Evolutionary conservation across 2,329 filamentous ascomycete genomes (phyloP), one percentile per base, ranked within the genome.

Genomic region (Verticillium tricorpus): DNA sequence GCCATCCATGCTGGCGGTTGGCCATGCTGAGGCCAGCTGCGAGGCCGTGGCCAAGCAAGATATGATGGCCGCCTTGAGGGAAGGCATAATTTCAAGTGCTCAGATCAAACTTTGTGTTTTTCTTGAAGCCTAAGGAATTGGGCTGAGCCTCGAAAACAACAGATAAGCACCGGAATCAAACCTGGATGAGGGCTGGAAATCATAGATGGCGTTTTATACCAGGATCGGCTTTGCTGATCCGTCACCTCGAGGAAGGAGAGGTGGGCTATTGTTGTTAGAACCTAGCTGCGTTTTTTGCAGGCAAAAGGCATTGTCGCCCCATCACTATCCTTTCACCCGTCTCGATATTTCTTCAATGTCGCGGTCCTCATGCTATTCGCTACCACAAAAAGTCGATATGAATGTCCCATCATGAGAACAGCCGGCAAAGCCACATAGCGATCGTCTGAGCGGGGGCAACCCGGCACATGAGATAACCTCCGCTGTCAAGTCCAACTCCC

Each of bases 1-100:
- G 17, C 63, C 54, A 1, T 61, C 61, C 19, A 62, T 60, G 11
- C 39, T 34, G 11, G 61, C 59, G 1, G 62, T 64, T 1, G 63
- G 63, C 62, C 63, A 63, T 6, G 62, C 57, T 1, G 55, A 60
- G 1, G 55, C 22, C 5, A 63, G 17, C 2, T 63, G 57, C 5
- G 61, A 52, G 7, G 45, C 40, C 2, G 40, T 14, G 1, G 54
- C 9, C 32, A 64, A 12, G 35, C 25, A 54, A 1, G 12, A 57
- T 2, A 63, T 17, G 11, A 31, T 11, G 12, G 31, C 22, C 14
- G 19, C 55, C 55, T 56, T 63, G 14, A 64, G 1, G 9, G 61
- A 64, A 40, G 57, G 52, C 63, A 64, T 64, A 14, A 11, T 56
- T 5, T 3, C 19, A 39, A n/a, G 39, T 45, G n/a, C 39, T 45